phyloP scores from a whole-genome alignment of 805 yeast species.

The Ogataea trehaloabstinens region DNA sequence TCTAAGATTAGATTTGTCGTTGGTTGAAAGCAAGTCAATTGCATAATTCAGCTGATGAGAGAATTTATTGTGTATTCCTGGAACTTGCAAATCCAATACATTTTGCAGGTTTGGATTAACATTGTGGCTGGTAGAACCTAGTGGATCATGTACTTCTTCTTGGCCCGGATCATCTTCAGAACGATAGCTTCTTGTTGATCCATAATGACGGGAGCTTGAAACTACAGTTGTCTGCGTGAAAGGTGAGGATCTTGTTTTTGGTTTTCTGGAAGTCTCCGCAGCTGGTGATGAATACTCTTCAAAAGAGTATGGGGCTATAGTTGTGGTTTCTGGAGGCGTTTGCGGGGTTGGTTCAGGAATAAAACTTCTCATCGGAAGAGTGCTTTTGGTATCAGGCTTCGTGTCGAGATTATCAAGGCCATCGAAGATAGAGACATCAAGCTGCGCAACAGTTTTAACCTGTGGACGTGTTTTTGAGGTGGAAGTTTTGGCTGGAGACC shows the following conservation, averaged over 20 bases:
- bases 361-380: too few species aligned
- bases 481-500: conserved; percentile 5
- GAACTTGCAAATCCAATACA: conserved; percentile 29
- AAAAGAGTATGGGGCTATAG: too few species aligned
- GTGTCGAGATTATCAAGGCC: too few species aligned
- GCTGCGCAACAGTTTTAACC: neutral
- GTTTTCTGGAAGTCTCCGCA: too few species aligned
- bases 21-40: conserved; percentile 8
- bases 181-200: conserved; percentile 28
- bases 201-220: conserved; percentile 25
- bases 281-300: too few species aligned
- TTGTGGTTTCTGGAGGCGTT: too few species aligned
- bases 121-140: conserved; percentile 8
- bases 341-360: too few species aligned
- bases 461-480: neutral
- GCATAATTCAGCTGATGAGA: conserved; percentile 16
- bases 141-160: conserved; percentile 7
- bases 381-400: too few species aligned
- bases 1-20: conserved; percentile 15
- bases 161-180: conserved; percentile 11
- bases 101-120: conserved; percentile 19
- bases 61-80: conserved; percentile 30
- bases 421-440: neutral
- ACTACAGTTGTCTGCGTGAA: neutral
- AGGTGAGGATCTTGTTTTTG: neutral